Evolutionary conservation across 805 yeast species (phyloP).

Genomic region (Schwanniomyces yamadae): DNA sequence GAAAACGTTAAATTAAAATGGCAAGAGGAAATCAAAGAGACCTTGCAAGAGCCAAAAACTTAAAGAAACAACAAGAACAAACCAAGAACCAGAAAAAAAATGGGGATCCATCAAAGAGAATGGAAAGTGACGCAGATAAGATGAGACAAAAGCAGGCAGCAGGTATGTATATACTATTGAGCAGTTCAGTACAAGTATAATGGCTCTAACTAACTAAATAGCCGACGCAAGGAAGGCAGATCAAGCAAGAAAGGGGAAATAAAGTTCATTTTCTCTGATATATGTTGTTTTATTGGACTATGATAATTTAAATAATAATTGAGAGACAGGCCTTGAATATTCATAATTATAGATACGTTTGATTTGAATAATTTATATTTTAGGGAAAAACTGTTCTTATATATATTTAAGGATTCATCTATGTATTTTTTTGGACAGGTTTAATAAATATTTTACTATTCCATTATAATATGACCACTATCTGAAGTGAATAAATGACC

Average conservation of each 20-base stretch:
- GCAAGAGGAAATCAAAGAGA: slow-evolving; percentile 98
- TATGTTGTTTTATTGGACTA: no score
- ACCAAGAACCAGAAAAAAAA: slow-evolving; percentile 58
- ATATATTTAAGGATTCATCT: no score
- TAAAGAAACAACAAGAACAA: slow-evolving; percentile 71
- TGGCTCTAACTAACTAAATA: slow-evolving; percentile 21
- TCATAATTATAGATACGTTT: no score
- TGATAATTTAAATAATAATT: no score
- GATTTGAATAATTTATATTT: no score
- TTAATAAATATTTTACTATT: no score
- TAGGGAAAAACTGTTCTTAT: no score
- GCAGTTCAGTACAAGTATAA: background rate
- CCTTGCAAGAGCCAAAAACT: slow-evolving; percentile 83
- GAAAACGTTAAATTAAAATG: slow-evolving; percentile 55
- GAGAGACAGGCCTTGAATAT: no score
- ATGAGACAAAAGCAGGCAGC: slow-evolving; percentile 86
- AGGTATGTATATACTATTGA: slow-evolving; percentile 47
- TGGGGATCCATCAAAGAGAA: slow-evolving; percentile 84
- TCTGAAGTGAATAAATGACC: no score
- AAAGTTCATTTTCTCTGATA: no score
- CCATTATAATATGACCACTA: no score
- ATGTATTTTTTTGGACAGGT: no score
- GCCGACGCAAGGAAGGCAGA: slow-evolving; percentile 52
- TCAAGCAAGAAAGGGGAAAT: background rate
- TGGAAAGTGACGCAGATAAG: slow-evolving; percentile 87